phyloP scores from a whole-genome alignment of 2,329 filamentous ascomycete genomes.

The Fusarium newnesense region DNA sequence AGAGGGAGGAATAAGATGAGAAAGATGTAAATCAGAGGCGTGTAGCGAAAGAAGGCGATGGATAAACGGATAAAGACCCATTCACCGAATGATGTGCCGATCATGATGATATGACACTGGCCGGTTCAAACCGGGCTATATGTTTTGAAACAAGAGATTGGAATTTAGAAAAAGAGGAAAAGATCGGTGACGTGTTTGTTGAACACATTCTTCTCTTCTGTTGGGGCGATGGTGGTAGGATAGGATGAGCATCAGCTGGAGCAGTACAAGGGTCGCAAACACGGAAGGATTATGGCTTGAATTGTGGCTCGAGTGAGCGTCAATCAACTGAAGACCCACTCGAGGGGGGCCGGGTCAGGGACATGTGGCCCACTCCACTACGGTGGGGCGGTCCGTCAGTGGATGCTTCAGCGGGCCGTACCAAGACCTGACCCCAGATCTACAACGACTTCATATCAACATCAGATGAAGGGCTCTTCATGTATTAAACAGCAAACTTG shows the following conservation, averaged over 20 bases:
- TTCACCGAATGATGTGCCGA: constrained; percentile 51
- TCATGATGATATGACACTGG: constrained; percentile 44
- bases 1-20: constrained; percentile 44
- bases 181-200: constrained; percentile 31
- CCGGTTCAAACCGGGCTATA: neutral
- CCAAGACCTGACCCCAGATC: neutral
- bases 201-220: constrained; percentile 22
- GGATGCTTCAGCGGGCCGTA: neutral
- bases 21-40: constrained; percentile 52
- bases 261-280: constrained; percentile 18
- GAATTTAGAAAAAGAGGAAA: neutral
- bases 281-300: constrained; percentile 20
- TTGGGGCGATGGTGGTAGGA: constrained; percentile 22
- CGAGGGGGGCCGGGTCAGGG: neutral
- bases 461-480: neutral
- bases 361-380: neutral
- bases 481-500: neutral
- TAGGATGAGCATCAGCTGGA: neutral
- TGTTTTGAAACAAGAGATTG: neutral
- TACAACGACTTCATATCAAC: neutral
- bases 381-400: neutral
- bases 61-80: constrained; percentile 57
- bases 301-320: neutral
- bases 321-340: neutral
- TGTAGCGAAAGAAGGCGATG: constrained; percentile 58